Percentiles rank a stretch among this genome's conserved stretches.
Evolutionary conservation across 2,329 filamentous ascomycete genomes (phyloP).

Genomic region (Diaporthe sp.): DNA sequence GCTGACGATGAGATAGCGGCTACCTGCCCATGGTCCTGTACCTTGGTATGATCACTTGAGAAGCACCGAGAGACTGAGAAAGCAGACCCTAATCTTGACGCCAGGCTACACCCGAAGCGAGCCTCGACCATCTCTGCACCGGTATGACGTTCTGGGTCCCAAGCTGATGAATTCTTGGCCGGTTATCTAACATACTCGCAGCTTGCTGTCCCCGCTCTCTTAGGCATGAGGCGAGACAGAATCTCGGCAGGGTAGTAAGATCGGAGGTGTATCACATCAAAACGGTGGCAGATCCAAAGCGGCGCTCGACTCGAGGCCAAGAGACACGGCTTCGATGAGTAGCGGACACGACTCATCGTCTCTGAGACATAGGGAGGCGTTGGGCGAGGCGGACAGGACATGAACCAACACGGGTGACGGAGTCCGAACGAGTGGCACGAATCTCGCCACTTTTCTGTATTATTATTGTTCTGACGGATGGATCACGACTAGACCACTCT

Average conservation of each 20-base stretch:
- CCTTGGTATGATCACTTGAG: constrained; percentile 74
- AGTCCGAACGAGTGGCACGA: background rate
- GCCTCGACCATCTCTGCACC: constrained; percentile 77
- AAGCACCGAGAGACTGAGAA: constrained; percentile 27
- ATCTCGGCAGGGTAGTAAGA: constrained; percentile 17
- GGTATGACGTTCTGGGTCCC: constrained; percentile 22
- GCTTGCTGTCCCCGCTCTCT: constrained; percentile 64
- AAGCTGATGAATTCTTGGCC: background rate
- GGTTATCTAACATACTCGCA: constrained; percentile 38
- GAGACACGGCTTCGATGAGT: background rate
- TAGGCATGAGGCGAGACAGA: constrained; percentile 53
- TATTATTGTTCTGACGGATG: constrained; percentile 28
- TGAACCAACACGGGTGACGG: constrained; percentile 7
- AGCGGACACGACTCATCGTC: constrained; percentile 29
- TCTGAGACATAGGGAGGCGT: constrained; percentile 32
- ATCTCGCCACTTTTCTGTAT: constrained; percentile 35
- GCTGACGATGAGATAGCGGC: constrained; percentile 73
- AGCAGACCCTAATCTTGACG: constrained; percentile 40
- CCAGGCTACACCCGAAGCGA: constrained; percentile 94
- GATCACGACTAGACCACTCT: constrained; percentile 31
- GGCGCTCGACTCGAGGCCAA: background rate
- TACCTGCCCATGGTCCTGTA: constrained; percentile 98
- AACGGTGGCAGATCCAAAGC: background rate
- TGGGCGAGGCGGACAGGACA: constrained; percentile 18
- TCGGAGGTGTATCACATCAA: background rate